phyloP scores from a whole-genome alignment of 257 asterid species.

The Solanum virginianum region DNA sequence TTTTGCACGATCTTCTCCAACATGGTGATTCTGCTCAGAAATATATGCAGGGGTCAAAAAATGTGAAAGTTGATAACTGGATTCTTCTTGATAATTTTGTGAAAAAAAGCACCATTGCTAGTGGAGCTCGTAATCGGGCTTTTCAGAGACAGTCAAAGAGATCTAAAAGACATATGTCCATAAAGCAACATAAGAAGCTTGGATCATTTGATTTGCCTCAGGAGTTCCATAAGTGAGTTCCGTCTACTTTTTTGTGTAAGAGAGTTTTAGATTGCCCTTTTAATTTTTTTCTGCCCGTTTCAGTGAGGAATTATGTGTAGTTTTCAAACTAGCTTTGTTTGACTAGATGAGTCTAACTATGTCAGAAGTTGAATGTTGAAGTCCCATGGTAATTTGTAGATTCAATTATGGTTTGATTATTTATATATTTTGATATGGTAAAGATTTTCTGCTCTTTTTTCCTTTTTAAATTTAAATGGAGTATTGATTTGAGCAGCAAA shows the following conservation, averaged over 20 bases:
- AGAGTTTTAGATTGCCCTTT: neutral
- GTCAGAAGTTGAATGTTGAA: neutral
- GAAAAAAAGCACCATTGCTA: slow-evolving; percentile 23
- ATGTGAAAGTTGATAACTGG: slow-evolving; percentile 53
- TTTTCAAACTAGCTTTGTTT: neutral
- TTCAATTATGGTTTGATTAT: neutral
- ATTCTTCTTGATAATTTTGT: slow-evolving; percentile 84
- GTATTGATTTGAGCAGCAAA: neutral
- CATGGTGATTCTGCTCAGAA: slow-evolving; percentile 73
- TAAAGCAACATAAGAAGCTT: slow-evolving; percentile 50
- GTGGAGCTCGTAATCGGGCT: slow-evolving; percentile 12
- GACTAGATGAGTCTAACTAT: neutral
- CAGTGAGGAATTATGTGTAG: neutral
- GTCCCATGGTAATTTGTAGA: neutral
- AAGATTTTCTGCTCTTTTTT: neutral
- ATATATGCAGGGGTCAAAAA: slow-evolving; percentile 69
- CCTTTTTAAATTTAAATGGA: neutral
- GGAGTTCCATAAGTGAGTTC: slow-evolving; percentile 59
- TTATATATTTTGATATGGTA: neutral
- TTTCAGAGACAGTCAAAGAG: slow-evolving; percentile 42
- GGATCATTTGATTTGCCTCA: slow-evolving; percentile 52
- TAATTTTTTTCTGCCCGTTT: neutral
- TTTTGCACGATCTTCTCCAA: slow-evolving; percentile 69
- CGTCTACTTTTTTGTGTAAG: neutral
- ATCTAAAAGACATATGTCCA: slow-evolving; percentile 71